Percentiles rank a stretch among this genome's conserved stretches.
Evolutionary conservation across 2,329 filamentous ascomycete genomes (phyloP).

Genomic region (Penicillium glabrum): DNA sequence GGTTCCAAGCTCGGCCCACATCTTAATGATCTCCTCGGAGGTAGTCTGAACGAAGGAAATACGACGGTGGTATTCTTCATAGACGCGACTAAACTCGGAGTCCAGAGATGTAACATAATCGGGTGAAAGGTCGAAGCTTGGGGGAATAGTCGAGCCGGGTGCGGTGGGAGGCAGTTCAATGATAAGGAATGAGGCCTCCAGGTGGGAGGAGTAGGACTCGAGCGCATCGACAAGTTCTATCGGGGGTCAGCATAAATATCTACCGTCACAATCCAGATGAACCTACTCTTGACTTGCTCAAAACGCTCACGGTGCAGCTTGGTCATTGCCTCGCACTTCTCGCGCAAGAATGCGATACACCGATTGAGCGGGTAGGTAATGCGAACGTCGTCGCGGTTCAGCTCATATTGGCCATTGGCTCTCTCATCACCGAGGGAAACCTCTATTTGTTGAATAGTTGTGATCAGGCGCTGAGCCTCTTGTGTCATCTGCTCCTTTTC

Average conservation of each 20-base stretch:
- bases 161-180: constrained; percentile 81
- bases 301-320: constrained; percentile 87
- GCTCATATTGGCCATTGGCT: constrained; percentile 61
- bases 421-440: constrained; percentile 77
- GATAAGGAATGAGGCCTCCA: constrained; percentile 83
- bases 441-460: constrained; percentile 90
- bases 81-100: constrained; percentile 87
- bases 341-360: constrained; percentile 78
- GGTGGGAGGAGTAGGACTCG: constrained; percentile 92
- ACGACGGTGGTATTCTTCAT: constrained; percentile 91
- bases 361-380: constrained; percentile 80
- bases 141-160: constrained; percentile 71
- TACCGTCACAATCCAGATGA: background rate
- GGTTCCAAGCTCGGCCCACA: constrained; percentile 94
- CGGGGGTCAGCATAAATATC: constrained; percentile 22
- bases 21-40: constrained; percentile 81
- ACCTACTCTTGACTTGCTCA: constrained; percentile 89
- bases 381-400: constrained; percentile 66
- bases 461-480: constrained; percentile 82
- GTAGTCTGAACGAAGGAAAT: constrained; percentile 71
- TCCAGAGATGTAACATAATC: constrained; percentile 85
- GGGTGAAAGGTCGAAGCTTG: constrained; percentile 88
- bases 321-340: constrained; percentile 78
- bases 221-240: constrained; percentile 88
- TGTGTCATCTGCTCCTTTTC: constrained; percentile 92